Conservation (phyloP, 257 asterid species). For the Haberlea rhodopensis region DNA sequence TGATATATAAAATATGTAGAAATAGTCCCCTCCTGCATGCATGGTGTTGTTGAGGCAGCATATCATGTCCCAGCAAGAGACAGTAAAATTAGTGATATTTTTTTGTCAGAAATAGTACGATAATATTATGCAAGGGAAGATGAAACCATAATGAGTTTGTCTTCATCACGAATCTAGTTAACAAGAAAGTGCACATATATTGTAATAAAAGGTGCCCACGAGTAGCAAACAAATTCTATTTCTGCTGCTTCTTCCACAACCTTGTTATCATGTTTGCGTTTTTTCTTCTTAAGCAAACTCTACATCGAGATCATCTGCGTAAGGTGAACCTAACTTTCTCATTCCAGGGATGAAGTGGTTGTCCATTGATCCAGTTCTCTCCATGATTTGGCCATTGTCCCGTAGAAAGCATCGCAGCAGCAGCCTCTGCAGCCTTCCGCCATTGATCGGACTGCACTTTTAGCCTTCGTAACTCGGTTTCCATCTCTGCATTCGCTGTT, state of each 20-base stretch:
- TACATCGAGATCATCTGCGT: constrained; percentile 65
- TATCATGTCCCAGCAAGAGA: too few relatives aligned
- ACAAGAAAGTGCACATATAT: background rate
- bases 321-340: constrained; percentile 60
- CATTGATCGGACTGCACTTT: constrained; percentile 93
- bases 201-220: background rate
- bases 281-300: constrained; percentile 76
- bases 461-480: constrained; percentile 65
- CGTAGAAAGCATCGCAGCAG: constrained; percentile 77
- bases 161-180: background rate
- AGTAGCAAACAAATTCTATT: constrained; percentile 28
- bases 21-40: too few relatives aligned
- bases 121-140: background rate
- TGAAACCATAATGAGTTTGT: background rate
- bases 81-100: background rate
- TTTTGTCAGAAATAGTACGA: background rate
- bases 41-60: too few relatives aligned
- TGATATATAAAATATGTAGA: too few relatives aligned
- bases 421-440: constrained; percentile 98
- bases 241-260: constrained; percentile 90
- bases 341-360: constrained; percentile 51
- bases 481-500: constrained; percentile 70
- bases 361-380: constrained; percentile 81
- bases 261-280: constrained; percentile 71
- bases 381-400: constrained; percentile 70